Conservation (phyloP, 306 rosid species). For the Prunus dulcis region DNA sequence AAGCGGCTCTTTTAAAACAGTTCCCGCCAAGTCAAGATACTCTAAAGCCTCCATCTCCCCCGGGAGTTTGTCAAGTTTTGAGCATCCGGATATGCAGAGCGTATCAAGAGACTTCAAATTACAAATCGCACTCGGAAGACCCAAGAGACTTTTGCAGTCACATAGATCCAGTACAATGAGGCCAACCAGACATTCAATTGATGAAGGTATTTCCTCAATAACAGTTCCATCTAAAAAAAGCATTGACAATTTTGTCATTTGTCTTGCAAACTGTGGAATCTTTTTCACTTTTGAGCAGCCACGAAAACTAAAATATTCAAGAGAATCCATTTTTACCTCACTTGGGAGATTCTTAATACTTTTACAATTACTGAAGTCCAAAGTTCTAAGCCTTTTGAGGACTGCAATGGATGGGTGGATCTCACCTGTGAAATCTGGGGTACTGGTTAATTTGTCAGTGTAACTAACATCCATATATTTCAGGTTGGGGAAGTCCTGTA, state of each 20-base stretch:
- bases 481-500: constrained; percentile 10
- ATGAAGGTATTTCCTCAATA: neutral
- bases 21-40: neutral
- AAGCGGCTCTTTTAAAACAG: neutral
- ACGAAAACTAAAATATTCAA: neutral
- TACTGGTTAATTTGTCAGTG: neutral
- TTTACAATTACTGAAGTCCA: neutral
- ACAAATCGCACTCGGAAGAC: too few species aligned
- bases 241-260: neutral
- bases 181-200: neutral
- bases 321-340: constrained; percentile 1
- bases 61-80: neutral
- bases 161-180: neutral
- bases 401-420: constrained; percentile 6
- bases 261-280: constrained; percentile 4
- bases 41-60: neutral
- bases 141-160: neutral
- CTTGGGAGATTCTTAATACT: constrained; percentile 14
- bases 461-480: neutral
- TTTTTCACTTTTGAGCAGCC: constrained; percentile 12
- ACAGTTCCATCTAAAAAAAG: neutral
- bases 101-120: too few species aligned
- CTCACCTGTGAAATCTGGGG: constrained; percentile 15
- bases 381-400: neutral
- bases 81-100: neutral